A percentile compares a stretch with the other conserved stretches of the same genome.
Conservation (phyloP, 2,329 filamentous ascomycete species). For the Byssochlamys sp. region DNA sequence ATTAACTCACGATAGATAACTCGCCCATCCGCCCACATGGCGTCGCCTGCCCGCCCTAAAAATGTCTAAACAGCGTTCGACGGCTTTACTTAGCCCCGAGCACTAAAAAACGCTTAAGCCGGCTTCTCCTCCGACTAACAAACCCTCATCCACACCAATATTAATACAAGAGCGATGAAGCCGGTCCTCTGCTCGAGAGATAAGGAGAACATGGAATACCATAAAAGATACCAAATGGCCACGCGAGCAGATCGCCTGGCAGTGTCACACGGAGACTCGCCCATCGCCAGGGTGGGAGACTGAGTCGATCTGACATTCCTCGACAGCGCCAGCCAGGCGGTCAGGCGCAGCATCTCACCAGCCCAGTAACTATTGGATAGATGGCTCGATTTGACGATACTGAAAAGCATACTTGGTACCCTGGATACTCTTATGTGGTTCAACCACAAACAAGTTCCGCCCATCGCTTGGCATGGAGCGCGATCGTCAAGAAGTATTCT, state of each 20-base stretch:
- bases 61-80: background rate
- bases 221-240: background rate
- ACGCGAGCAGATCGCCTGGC: background rate
- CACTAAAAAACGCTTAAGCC: background rate
- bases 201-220: background rate
- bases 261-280: background rate
- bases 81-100: background rate
- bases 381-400: no score
- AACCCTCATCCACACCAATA: no score
- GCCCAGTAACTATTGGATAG: no score
- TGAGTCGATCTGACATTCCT: background rate
- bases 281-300: background rate
- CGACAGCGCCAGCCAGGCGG: background rate
- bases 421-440: no score
- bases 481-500: no score
- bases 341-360: background rate
- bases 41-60: conserved; percentile 5
- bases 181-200: background rate
- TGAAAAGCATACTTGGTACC: no score
- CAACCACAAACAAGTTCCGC: no score
- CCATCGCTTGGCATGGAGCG: no score
- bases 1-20: conserved; percentile 2
- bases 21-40: conserved; percentile 4
- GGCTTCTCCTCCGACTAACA: background rate
- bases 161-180: no score